Evolutionary conservation across 1,139 yeast species (phyloP).

Genomic region (Kodamaea ohmeri): DNA sequence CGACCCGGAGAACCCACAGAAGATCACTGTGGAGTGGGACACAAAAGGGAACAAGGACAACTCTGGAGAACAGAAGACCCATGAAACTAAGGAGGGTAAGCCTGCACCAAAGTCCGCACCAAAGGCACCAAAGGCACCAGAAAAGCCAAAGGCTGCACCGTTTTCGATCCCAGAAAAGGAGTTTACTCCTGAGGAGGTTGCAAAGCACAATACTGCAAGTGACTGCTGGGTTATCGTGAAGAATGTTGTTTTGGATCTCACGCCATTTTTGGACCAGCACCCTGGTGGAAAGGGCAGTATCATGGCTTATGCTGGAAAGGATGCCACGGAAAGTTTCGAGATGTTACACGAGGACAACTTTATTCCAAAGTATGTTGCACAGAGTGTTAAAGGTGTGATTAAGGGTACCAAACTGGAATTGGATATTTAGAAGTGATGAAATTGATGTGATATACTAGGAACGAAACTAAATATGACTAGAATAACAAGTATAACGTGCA

Average conservation of each 20-base stretch:
- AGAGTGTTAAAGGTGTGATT: conserved; percentile 49
- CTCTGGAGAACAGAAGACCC: neutral
- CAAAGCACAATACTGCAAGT: conserved; percentile 56
- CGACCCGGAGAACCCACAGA: conserved; percentile 34
- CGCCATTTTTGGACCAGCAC: conserved; percentile 73
- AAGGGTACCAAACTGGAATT: conserved; percentile 45
- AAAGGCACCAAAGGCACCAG: conserved; percentile 2
- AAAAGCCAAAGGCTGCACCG: conserved; percentile 11
- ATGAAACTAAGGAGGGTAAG: neutral
- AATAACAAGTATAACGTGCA: neutral
- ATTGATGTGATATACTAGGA: neutral
- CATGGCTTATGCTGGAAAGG: conserved; percentile 79
- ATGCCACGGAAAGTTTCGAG: conserved; percentile 82
- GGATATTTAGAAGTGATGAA: conserved; percentile 19
- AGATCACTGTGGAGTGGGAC: conserved; percentile 32
- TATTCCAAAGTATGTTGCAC: conserved; percentile 46
- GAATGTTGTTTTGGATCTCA: conserved; percentile 79
- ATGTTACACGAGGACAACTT: conserved; percentile 57
- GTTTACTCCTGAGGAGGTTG: conserved; percentile 53
- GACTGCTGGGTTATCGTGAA: conserved; percentile 90
- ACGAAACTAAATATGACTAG: neutral
- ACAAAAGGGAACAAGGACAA: neutral
- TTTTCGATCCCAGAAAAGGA: conserved; percentile 43
- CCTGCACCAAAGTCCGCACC: neutral
- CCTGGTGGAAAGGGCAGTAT: conserved; percentile 87